These are phyloP conservation scores for Oxyria digyna DNA, from an alignment of 148 eudicot genomes.

Conservation along the genomic window DNA sequence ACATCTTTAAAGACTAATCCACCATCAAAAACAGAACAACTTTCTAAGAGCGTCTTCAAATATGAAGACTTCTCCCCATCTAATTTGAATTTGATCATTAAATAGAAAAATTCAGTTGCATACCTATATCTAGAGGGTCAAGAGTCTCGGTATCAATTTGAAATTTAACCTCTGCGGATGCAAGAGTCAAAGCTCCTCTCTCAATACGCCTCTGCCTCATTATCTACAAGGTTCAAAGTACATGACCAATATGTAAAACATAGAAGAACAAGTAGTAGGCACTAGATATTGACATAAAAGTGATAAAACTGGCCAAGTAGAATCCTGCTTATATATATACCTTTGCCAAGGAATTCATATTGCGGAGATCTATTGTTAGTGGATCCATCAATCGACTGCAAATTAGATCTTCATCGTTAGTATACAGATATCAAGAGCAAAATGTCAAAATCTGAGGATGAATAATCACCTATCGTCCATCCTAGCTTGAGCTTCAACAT, in stretches of 20 bases:
- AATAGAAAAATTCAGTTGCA: neutral
- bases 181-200: slow-evolving; percentile 93
- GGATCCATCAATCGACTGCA: slow-evolving; percentile 89
- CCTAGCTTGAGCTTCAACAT: slow-evolving; percentile 98
- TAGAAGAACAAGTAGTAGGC: neutral
- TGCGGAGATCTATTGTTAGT: slow-evolving; percentile 74
- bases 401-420: neutral
- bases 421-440: neutral
- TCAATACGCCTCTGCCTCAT: slow-evolving; percentile 97
- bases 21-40: neutral
- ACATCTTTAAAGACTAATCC: neutral
- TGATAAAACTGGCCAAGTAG: neutral
- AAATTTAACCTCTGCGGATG: slow-evolving; percentile 97
- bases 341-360: slow-evolving; percentile 89
- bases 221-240: slow-evolving; percentile 30
- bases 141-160: slow-evolving; percentile 98
- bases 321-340: slow-evolving; percentile 18
- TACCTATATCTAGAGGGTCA: slow-evolving; percentile 97
- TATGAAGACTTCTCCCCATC: neutral
- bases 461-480: slow-evolving; percentile 84
- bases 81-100: neutral
- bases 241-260: neutral
- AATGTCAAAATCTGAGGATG: slow-evolving; percentile 1
- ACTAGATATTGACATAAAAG: neutral
- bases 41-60: neutral